Base-by-base conservation (phyloP, 306 rosid genomes). In the Purshia tridentata region DNA sequence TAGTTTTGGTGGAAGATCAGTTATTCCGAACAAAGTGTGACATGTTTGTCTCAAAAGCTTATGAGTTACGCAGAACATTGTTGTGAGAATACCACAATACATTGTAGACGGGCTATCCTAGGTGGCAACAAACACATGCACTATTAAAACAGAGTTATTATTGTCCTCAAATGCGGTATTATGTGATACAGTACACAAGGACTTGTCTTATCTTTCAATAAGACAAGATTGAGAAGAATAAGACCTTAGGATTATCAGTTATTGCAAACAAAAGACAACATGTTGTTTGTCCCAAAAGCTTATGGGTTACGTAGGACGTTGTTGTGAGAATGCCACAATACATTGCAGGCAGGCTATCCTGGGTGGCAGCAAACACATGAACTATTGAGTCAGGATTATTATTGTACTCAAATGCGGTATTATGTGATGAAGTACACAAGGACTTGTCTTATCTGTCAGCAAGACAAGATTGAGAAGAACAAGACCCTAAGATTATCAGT, bases 81-180 rank as follows among this genome's bases (percentile, higher is more conserved):
- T 12, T 72, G 8, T 14, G 65, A 0, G 67, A 72, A 6, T 72
- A 54, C 45, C 67, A 57, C 11, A 14, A 72, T 7, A 41, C 54
- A 0, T 13, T 42, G 16, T 72, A 56, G 76, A 67, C 67, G 8
- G 76, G 76, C 2, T 40, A 72, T 59, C 13, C 5, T 4, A 67
- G 67, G 7, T 67, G 58, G 40, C 14, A 67, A 0, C 13, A 20
- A 3, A 55, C 60, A 4, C 12, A 65, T 19, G 53, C 70, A 8
- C 48, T 44, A 6, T 6, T 65, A 1, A 65, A 65, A 52, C 16
- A 65, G 1, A 52, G 52, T 5, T 65, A 65, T 13, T 65, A 65
- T 40, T 44, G 70, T 51, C 37, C 51, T 4, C 23, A n/a, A 65
- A 65, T 65, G 70, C 3, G 22, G 0, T 51, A 44, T 4, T 23